Percentiles rank a stretch among this genome's conserved stretches.
Conservation (phyloP, 1,284 basidiomycete species). For the Apiotrichum porosum region DNA sequence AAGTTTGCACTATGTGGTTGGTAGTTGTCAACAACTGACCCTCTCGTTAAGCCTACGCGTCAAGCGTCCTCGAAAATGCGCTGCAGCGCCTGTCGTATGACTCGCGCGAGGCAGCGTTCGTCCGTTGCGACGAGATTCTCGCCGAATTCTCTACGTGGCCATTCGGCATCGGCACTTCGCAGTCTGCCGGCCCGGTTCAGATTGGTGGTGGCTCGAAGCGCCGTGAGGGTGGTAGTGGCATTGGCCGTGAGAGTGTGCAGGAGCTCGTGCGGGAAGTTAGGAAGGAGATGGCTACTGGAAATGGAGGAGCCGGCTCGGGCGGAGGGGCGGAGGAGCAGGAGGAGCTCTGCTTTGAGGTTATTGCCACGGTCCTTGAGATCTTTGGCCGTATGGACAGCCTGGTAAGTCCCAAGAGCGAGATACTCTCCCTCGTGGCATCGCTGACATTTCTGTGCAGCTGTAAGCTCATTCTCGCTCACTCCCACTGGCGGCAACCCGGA, state of each 20-base stretch:
- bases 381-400: constrained; percentile 81
- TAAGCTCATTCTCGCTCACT: no score
- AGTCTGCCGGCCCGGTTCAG: constrained; percentile 34
- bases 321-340: constrained; percentile 62
- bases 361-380: constrained; percentile 86
- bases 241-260: constrained; percentile 61
- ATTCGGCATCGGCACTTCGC: constrained; percentile 56
- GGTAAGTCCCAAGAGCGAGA: constrained; percentile 39
- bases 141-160: constrained; percentile 87
- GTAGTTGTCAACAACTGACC: constrained; percentile 10
- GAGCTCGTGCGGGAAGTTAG: constrained; percentile 74
- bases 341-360: constrained; percentile 79
- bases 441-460: no score
- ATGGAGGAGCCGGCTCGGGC: constrained; percentile 56
- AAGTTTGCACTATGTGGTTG: constrained; percentile 22
- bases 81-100: constrained; percentile 81
- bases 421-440: no score
- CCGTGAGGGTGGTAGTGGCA: constrained; percentile 42
- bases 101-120: constrained; percentile 82
- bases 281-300: constrained; percentile 61
- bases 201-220: constrained; percentile 40
- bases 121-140: constrained; percentile 83
- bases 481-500: no score
- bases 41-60: constrained; percentile 61
- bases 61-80: constrained; percentile 90